Evolutionary conservation across 1,284 basidiomycete species (phyloP).

Genomic region (Boletellus deceptivus): DNA sequence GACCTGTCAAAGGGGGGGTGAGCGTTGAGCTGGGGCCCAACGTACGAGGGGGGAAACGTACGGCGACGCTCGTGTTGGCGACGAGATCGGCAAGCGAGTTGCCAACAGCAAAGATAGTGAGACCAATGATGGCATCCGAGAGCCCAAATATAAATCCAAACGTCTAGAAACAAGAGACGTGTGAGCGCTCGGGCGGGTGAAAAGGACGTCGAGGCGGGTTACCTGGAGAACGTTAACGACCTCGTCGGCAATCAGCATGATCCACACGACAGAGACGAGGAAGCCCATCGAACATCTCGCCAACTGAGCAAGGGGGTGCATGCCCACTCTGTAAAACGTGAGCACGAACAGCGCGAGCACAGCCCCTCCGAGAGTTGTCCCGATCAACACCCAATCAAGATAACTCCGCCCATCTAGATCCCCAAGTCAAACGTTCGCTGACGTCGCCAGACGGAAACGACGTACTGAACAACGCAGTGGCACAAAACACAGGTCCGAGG

Average conservation of each 20-base stretch:
- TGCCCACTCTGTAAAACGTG: slow-evolving; percentile 61
- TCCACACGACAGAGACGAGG: slow-evolving; percentile 88
- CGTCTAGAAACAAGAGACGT: slow-evolving; percentile 49
- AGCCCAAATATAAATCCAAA: slow-evolving; percentile 92
- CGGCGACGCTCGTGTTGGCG: slow-evolving; percentile 92
- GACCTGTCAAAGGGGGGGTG: slow-evolving; percentile 41
- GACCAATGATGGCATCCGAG: slow-evolving; percentile 95
- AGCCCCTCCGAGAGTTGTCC: slow-evolving; percentile 53
- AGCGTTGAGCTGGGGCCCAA: background rate
- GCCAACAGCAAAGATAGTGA: slow-evolving; percentile 95
- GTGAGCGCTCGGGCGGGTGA: slow-evolving; percentile 5
- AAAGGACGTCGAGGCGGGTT: slow-evolving; percentile 13
- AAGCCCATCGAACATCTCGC: slow-evolving; percentile 89
- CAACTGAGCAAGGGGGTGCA: slow-evolving; percentile 59
- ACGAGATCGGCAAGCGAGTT: slow-evolving; percentile 97
- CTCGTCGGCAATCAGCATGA: slow-evolving; percentile 93
- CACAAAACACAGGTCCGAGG: slow-evolving; percentile 75
- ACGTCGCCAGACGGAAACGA: slow-evolving; percentile 13
- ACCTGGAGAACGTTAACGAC: slow-evolving; percentile 87
- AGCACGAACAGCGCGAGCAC: slow-evolving; percentile 55
- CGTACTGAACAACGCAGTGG: slow-evolving; percentile 73
- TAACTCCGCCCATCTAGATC: slow-evolving; percentile 54
- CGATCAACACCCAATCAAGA: slow-evolving; percentile 56
- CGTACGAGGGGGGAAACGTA: slow-evolving; percentile 33
- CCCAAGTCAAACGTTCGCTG: slow-evolving; percentile 4